Base-by-base conservation (phyloP, 2,329 filamentous ascomycete species). In the Metarhizium sp. region DNA sequence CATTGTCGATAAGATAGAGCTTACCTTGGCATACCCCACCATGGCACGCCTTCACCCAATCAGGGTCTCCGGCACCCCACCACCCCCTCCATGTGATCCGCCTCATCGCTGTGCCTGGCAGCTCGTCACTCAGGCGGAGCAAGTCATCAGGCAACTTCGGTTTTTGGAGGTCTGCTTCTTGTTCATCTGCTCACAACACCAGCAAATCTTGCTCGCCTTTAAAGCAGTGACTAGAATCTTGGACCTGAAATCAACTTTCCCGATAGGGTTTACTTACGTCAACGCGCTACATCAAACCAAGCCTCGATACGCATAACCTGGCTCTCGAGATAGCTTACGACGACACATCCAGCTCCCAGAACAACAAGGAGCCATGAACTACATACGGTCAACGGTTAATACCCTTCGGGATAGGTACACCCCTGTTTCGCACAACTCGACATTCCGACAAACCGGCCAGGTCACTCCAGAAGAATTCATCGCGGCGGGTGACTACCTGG, bases 381-480 rank as follows among this genome's bases (percentile, higher is more conserved):
- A 92, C 75, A 81, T 96, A 66, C 90, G 95, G 73, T 95, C 91
- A 55, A 92, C 90, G 52, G 86, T 96, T 70, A 94, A 95, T 72
- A 90, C 86, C 63, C 85, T 96, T 67, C 88, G 92, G 64, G 94
- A 97, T 74, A 87, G 86, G 64, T 92, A 95, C 73, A 90, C 92
- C 13, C 92, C 92, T 45, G 86, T 96, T 65, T 85, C 84, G 57
- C 86, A 95, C 71, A 95, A 85, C 53, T 97, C 92, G 3, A 97
- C 90, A 61, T 99, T 99, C 74, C 89, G 92, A 64, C 81, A 84
- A 65, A 96, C 92, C 4, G 94, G 94, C 61, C 89, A 97, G 75
- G 94, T 99, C 73, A 97, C 92, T 0, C 92, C 92, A 18, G 92
- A 96, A 67, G 94, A 99, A 78, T 99, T 99, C 72, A 80, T 96